Evolutionary conservation across 768 basidiomycete species (phyloP).

Genomic region (Rickenella mellea): DNA sequence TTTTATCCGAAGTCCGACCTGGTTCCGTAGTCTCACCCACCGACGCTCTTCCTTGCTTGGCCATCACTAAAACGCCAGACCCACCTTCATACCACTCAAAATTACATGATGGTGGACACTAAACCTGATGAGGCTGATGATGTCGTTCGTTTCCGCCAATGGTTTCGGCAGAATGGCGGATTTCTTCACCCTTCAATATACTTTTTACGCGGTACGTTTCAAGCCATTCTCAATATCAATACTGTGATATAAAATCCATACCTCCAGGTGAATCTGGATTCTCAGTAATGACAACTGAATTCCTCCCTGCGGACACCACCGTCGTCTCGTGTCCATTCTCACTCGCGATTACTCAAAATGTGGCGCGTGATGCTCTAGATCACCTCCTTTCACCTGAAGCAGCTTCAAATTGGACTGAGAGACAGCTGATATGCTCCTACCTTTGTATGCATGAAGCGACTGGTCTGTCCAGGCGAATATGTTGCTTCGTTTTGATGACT

Average conservation of each 20-base stretch:
- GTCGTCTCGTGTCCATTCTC: slow-evolving; percentile 62
- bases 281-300: slow-evolving; percentile 37
- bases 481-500: not conserved
- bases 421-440: slow-evolving; percentile 64
- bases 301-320: slow-evolving; percentile 38
- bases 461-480: slow-evolving; percentile 23
- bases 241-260: not conserved
- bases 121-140: slow-evolving; percentile 8
- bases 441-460: slow-evolving; percentile 47
- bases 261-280: slow-evolving; percentile 26
- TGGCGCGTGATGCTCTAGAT: slow-evolving; percentile 35
- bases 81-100: not conserved
- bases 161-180: slow-evolving; percentile 42
- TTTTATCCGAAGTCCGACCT: too few species aligned
- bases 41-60: too few species aligned
- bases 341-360: slow-evolving; percentile 50
- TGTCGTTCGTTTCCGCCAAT: slow-evolving; percentile 30
- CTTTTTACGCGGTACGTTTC: slow-evolving; percentile 36
- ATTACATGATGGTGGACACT: not conserved
- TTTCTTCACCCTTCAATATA: slow-evolving; percentile 36
- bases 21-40: too few species aligned
- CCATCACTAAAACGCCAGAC: too few species aligned
- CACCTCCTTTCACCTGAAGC: slow-evolving; percentile 23
- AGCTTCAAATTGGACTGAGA: slow-evolving; percentile 38
- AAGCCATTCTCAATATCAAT: not conserved